Evolutionary conservation across 1,284 basidiomycete species (phyloP).

Genomic region (Earliella scabrosa): DNA sequence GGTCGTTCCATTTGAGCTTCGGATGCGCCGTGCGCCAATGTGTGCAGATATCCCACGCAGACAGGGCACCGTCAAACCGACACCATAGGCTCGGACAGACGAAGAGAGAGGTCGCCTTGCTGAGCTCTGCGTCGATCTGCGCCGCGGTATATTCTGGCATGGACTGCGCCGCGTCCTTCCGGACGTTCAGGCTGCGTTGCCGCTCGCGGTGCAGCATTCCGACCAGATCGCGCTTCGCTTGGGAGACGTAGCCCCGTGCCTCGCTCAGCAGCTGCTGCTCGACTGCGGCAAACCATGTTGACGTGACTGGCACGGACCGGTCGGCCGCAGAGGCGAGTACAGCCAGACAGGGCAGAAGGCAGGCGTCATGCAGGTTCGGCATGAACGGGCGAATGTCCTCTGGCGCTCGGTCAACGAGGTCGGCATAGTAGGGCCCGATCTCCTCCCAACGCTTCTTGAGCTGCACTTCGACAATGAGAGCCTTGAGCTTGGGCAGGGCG

Average conservation of each 20-base stretch:
- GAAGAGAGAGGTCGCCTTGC: not conserved
- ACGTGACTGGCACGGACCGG: not conserved
- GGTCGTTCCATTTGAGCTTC: too few relatives aligned
- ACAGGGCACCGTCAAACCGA: too few relatives aligned
- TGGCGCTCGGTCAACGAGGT: not conserved
- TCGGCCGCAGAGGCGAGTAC: not conserved
- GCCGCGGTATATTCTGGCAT: not conserved
- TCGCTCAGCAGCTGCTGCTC: not conserved
- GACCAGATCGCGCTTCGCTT: slow-evolving; percentile 1
- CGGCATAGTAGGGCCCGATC: not conserved
- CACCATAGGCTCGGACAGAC: too few relatives aligned
- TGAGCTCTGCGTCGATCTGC: not conserved
- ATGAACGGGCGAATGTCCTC: not conserved
- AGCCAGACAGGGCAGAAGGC: not conserved
- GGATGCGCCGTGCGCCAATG: too few relatives aligned
- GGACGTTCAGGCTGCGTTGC: not conserved
- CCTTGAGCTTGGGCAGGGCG: not conserved
- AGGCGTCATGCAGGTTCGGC: slow-evolving; percentile 3
- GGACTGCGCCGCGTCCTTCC: not conserved
- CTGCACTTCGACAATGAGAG: not conserved
- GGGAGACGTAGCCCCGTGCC: not conserved
- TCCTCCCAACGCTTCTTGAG: not conserved
- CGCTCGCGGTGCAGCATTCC: not conserved
- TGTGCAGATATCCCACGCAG: too few relatives aligned
- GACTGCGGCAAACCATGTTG: not conserved